Conservation (phyloP, 1,139 yeast species). For the Saccharomyces hybrid region DNA sequence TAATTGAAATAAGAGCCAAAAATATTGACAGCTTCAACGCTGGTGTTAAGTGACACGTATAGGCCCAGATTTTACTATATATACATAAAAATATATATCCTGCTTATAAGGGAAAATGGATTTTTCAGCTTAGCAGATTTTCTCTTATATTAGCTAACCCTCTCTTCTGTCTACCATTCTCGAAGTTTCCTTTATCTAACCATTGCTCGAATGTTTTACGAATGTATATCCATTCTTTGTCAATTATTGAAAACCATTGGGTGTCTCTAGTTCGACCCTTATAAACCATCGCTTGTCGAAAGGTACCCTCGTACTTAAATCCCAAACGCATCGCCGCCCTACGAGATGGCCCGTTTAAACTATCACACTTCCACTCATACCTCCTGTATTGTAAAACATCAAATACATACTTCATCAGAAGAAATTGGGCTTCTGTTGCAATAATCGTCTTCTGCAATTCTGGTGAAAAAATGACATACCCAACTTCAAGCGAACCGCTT, state of each 20-base stretch:
- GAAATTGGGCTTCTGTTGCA: constrained; percentile 30
- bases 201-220: constrained; percentile 23
- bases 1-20: too few species aligned
- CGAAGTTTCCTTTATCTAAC: constrained; percentile 14
- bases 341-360: constrained; percentile 27
- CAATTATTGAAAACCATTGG: constrained; percentile 30
- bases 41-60: too few species aligned
- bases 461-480: constrained; percentile 26
- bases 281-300: constrained; percentile 26
- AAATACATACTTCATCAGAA: constrained; percentile 27
- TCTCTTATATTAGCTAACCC: neutral
- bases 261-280: constrained; percentile 30
- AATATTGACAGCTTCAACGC: too few species aligned
- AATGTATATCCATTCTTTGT: constrained; percentile 28
- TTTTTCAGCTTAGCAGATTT: neutral
- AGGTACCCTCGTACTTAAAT: constrained; percentile 29
- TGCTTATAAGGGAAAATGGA: neutral
- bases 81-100: neutral
- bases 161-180: neutral
- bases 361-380: constrained; percentile 33
- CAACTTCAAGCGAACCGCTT: constrained; percentile 28
- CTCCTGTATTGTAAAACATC: constrained; percentile 29
- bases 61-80: too few species aligned
- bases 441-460: constrained; percentile 24
- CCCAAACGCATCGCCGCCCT: constrained; percentile 31